A percentile compares a stretch with the other conserved stretches of the same genome.
Conservation (phyloP, 2,329 filamentous ascomycete species). For the Penicillium freii region DNA sequence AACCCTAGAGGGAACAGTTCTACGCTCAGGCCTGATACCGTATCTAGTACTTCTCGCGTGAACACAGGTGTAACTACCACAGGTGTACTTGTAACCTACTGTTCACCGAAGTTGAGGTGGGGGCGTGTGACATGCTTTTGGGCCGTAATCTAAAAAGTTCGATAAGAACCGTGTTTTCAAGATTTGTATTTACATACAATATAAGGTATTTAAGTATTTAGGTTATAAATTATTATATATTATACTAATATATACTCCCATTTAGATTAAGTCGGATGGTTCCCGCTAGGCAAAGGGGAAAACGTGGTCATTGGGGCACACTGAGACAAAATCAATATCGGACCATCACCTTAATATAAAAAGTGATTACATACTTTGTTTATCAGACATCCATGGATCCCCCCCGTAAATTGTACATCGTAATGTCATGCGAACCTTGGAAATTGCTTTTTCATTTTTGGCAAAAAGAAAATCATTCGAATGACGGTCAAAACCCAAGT, state of each 20-base stretch:
- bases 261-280: not conserved
- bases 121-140: slow-evolving; percentile 6
- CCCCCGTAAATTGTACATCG: too few relatives aligned
- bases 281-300: not conserved
- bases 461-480: not conserved
- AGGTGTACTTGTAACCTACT: not conserved
- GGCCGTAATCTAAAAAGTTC: not conserved
- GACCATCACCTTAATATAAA: not conserved
- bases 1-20: not conserved
- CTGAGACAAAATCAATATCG: slow-evolving; percentile 6
- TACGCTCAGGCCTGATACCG: slow-evolving; percentile 18
- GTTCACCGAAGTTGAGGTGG: slow-evolving; percentile 3
- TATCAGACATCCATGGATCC: not conserved
- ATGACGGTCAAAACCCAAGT: not conserved
- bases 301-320: not conserved
- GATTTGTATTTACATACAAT: not conserved
- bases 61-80: slow-evolving; percentile 3
- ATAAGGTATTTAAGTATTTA: not conserved
- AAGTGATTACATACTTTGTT: not conserved
- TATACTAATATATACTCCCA: too few relatives aligned
- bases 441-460: not conserved
- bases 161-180: not conserved
- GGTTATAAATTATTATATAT: not conserved
- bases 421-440: not conserved
- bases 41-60: not conserved